phyloP scores from a whole-genome alignment of 208 protist genomes.

The Balamuthia mandrillaris region DNA sequence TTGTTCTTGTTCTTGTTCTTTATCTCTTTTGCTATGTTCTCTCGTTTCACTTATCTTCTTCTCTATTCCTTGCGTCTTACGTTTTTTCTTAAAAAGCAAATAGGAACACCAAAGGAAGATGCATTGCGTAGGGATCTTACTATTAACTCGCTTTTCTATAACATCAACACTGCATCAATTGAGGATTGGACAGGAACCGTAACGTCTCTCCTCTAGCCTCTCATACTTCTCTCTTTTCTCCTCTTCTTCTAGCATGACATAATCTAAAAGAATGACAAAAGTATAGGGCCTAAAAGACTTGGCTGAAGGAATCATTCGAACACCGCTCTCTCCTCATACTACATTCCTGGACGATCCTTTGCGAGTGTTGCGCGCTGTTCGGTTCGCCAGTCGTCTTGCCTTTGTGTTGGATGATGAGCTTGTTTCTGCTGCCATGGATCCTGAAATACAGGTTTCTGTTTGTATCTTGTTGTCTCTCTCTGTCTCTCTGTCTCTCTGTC shows the following conservation, averaged over 20 bases:
- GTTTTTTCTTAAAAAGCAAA: too few species aligned
- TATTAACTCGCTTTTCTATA: constrained; percentile 97
- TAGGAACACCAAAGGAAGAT: constrained; percentile 85
- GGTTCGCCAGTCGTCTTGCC: not conserved
- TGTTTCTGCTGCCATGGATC: not conserved
- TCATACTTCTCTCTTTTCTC: not conserved
- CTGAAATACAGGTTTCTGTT: not conserved
- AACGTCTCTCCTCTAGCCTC: not conserved
- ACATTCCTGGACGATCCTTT: constrained; percentile 85
- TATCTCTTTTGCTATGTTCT: too few species aligned
- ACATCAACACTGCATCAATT: constrained; percentile 85
- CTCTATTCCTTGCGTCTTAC: too few species aligned
- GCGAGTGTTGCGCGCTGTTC: constrained; percentile 73
- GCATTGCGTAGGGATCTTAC: constrained; percentile 94
- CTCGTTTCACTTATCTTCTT: too few species aligned
- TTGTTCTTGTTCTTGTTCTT: too few species aligned
- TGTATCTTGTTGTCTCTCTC: too few species aligned
- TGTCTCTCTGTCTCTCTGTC: too few species aligned
- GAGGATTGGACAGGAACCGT: constrained; percentile 87
- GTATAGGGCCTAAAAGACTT: constrained; percentile 85
- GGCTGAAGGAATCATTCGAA: constrained; percentile 78
- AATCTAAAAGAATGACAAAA: constrained; percentile 4
- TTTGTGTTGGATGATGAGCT: not conserved
- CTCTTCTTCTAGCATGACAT: not conserved
- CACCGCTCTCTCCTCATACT: constrained; percentile 60